A percentile compares a stretch with the other conserved stretches of the same genome.
These are phyloP conservation scores for Neospermospora avenae DNA, from an alignment of 2,329 filamentous ascomycete genomes.

Conservation along the genomic window DNA sequence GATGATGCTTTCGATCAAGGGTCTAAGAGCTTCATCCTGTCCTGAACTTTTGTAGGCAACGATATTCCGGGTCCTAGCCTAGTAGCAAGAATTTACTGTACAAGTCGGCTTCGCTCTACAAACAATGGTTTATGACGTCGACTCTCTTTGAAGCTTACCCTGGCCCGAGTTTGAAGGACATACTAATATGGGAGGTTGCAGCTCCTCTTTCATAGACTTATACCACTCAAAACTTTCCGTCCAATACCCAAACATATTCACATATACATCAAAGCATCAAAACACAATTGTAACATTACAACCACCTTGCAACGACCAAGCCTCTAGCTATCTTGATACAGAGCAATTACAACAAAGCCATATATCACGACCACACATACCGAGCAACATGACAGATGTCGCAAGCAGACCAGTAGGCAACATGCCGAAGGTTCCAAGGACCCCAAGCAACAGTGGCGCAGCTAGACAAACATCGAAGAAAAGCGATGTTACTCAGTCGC, in stretches of 20 bases:
- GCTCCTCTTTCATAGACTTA: not conserved
- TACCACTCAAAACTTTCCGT: slow-evolving; percentile 5
- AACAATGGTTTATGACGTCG: slow-evolving; percentile 17
- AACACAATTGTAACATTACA: not conserved
- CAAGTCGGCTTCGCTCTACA: not conserved
- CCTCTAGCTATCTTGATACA: not conserved
- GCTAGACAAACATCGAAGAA: slow-evolving; percentile 4
- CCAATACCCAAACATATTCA: not conserved
- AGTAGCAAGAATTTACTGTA: not conserved
- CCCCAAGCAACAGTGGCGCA: slow-evolving; percentile 13
- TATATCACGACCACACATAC: not conserved
- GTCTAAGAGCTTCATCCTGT: not conserved
- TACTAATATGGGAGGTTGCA: slow-evolving; percentile 3
- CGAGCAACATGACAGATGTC: slow-evolving; percentile 24
- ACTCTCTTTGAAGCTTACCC: not conserved
- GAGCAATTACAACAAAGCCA: not conserved
- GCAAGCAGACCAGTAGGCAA: slow-evolving; percentile 15
- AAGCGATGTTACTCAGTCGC: not conserved
- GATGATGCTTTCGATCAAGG: not conserved
- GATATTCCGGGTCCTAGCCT: slow-evolving; percentile 7
- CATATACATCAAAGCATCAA: not conserved
- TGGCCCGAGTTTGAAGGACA: not conserved
- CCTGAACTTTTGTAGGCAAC: not conserved
- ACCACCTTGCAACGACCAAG: not conserved
- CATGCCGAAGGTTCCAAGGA: slow-evolving; percentile 13